phyloP scores from a whole-genome alignment of 2,329 filamentous ascomycete species.

The Fusarium xylarioides region DNA sequence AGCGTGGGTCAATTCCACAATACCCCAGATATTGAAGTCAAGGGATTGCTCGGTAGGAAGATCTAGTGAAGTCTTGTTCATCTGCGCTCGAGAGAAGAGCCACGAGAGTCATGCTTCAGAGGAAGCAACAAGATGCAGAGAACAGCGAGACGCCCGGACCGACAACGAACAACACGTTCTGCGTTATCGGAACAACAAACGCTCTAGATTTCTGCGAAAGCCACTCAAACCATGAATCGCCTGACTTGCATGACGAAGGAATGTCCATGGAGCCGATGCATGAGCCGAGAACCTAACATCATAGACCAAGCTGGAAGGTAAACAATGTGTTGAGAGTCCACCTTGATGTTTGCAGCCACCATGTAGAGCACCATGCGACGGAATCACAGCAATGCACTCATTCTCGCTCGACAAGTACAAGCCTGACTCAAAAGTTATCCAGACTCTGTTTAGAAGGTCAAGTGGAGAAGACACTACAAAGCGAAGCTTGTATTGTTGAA shows the following conservation, averaged over 20 bases:
- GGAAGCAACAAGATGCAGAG: not conserved
- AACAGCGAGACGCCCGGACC: not conserved
- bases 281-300: not conserved
- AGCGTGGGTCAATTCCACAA: not conserved
- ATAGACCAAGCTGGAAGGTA: constrained; percentile 14
- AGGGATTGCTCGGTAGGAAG: not conserved
- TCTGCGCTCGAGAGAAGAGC: not conserved
- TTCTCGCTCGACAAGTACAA: not conserved
- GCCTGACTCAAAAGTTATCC: constrained; percentile 27
- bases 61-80: not conserved
- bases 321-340: not conserved
- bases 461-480: constrained; percentile 19
- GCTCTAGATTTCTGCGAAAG: not conserved
- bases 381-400: constrained; percentile 5
- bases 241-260: constrained; percentile 2
- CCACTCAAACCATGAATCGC: not conserved
- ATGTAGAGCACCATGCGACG: not conserved
- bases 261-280: constrained; percentile 5
- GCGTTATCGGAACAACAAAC: constrained; percentile 4
- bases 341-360: constrained; percentile 6
- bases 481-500: not conserved
- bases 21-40: constrained; percentile 6
- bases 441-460: not conserved
- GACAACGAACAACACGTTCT: not conserved
- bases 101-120: not conserved